Base-by-base conservation (phyloP, 495 filamentous ascomycete genomes). In the Immersiella caudata region DNA sequence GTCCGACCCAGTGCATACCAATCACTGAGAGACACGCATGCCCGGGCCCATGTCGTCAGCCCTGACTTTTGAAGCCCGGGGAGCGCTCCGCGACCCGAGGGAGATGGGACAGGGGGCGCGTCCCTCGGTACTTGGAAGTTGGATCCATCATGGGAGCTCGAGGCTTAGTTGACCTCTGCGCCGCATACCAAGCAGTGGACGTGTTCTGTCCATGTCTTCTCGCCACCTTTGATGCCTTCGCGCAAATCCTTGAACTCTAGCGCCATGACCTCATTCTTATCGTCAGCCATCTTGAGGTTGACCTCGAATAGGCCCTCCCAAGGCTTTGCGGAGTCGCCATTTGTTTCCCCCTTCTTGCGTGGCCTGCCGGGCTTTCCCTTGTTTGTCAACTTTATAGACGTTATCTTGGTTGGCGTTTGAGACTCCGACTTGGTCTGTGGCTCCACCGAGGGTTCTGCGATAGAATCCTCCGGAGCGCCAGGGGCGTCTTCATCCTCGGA, bases 141-240 rank as follows among this genome's bases (percentile, higher is more conserved):
- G 40, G 14, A 46, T 33, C 11, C 40, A 4, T 46, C 40, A 12
- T 46, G 2, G n/a, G n/a, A n/a, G n/a, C 11, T 14, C 52, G n/a
- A 35, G 14, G 1, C 22, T 67, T 75, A 78, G 26, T 79, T 72
- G 50, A 83, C 80, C 22, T 77, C 70, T 14, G 72, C 67, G 25
- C 73, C 72, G 57, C 82, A 84, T 11, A 82, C 71, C 14, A 82
- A 72, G 49, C 82, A 84, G 29, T 73, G 73, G 9, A 83, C 73
- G 0, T 74, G 77, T 59, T 84, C 82, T 3, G 74, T 79, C 82
- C 82, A 84, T 7, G 76, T 72, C 73, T 81, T 84, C 26, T 79
- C 78, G 18, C 82, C 81, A 7, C 77, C 81, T 0, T 66, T 71
- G 12, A 83, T 72, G 8, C 73, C 77, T 50, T 79, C 69, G 26